A percentile compares a stretch with the other conserved stretches of the same genome.
Conservation (phyloP, 495 filamentous ascomycete genomes). For the Paragyromitra xinjiangensis region DNA sequence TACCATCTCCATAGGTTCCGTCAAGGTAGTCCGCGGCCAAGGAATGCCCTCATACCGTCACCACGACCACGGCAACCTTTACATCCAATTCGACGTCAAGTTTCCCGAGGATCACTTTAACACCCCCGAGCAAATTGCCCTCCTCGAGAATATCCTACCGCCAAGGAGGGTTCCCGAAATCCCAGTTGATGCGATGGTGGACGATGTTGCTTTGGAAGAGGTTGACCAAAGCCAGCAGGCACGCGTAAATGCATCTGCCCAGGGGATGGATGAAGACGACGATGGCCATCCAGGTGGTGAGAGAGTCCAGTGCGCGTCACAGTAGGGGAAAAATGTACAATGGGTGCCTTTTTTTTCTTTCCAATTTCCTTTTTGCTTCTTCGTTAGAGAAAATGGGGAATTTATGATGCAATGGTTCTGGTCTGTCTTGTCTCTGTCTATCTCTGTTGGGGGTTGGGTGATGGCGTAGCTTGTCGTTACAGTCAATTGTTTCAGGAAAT, state of each 20-base stretch:
- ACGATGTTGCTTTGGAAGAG: conserved; percentile 80
- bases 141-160: conserved; percentile 83
- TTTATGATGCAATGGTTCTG: conserved; percentile 49
- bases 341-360: conserved; percentile 29
- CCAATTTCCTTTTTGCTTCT: conserved; percentile 27
- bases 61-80: conserved; percentile 95
- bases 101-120: conserved; percentile 81
- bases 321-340: conserved; percentile 69
- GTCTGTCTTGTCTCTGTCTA: conserved; percentile 42
- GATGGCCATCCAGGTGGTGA: conserved; percentile 86
- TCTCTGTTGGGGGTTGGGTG: conserved; percentile 36
- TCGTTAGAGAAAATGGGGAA: conserved; percentile 53
- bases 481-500: conserved; percentile 31
- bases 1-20: conserved; percentile 67
- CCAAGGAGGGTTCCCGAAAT: conserved; percentile 68
- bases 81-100: conserved; percentile 96
- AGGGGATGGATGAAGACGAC: conserved; percentile 79
- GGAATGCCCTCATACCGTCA: conserved; percentile 98
- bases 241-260: conserved; percentile 72
- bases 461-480: conserved; percentile 44
- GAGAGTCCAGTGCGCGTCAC: conserved; percentile 95
- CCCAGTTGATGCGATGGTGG: conserved; percentile 79
- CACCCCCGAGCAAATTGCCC: conserved; percentile 65
- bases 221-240: conserved; percentile 77
- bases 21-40: conserved; percentile 96